A percentile compares a stretch with the other conserved stretches of the same genome.
These are phyloP conservation scores for Irpex sp. DNA, from an alignment of 1,284 basidiomycete genomes.

Conservation along the genomic window DNA sequence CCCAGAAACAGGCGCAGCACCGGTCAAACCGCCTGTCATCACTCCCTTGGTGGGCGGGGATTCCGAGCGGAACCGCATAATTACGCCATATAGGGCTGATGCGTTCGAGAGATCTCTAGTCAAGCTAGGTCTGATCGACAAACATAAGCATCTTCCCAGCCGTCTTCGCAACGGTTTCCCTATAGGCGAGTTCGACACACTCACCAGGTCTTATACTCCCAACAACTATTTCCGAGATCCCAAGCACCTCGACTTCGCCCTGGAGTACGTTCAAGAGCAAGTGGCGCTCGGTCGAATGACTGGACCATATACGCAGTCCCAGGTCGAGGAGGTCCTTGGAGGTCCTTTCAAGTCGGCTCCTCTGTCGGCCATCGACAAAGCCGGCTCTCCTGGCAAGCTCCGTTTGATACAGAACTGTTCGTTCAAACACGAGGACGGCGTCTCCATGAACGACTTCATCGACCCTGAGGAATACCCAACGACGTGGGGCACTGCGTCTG, in stretches of 20 bases:
- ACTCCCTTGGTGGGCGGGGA: background rate
- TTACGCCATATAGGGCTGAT: background rate
- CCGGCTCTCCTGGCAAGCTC: constrained; percentile 4
- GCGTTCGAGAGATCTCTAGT: background rate
- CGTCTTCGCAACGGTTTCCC: background rate
- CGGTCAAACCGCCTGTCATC: background rate
- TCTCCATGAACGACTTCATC: constrained; percentile 28
- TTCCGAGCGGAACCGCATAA: background rate
- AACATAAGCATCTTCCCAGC: background rate
- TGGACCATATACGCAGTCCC: background rate
- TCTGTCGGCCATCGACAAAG: constrained; percentile 15
- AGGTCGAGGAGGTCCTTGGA: constrained; percentile 23
- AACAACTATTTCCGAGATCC: background rate
- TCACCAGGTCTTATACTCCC: background rate
- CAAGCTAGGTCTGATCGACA: background rate
- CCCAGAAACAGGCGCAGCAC: background rate
- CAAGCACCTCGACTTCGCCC: background rate
- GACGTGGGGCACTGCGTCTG: constrained; percentile 23
- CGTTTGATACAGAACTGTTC: constrained; percentile 10
- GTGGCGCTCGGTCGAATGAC: background rate
- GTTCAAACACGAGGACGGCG: constrained; percentile 3
- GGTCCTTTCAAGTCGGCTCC: constrained; percentile 21
- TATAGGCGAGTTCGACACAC: background rate
- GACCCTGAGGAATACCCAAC: constrained; percentile 30
- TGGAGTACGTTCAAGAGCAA: background rate